These are phyloP conservation scores for Hamamelis virginiana DNA, from an alignment of 164 flowering plant genomes.

Conservation along the genomic window DNA sequence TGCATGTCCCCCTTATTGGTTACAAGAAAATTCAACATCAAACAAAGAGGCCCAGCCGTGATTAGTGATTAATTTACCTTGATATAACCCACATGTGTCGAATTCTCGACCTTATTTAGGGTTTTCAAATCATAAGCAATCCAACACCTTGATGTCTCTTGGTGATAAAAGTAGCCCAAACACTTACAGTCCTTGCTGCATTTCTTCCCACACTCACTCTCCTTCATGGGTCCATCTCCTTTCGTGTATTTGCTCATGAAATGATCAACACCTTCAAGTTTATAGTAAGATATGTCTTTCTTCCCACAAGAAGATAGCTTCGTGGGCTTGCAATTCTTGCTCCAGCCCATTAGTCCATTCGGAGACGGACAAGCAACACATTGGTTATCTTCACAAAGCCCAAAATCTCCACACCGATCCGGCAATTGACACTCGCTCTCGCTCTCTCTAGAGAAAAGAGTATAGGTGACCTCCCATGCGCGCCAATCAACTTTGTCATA, in stretches of 20 bases:
- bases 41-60: neutral
- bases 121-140: constrained; percentile 45
- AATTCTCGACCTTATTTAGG: constrained; percentile 25
- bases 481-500: constrained; percentile 2
- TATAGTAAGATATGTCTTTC: constrained; percentile 28
- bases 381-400: constrained; percentile 38
- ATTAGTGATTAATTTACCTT: constrained; percentile 26
- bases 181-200: constrained; percentile 58
- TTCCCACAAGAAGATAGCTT: constrained; percentile 18
- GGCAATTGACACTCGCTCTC: constrained; percentile 35
- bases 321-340: constrained; percentile 27
- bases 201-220: constrained; percentile 27
- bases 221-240: constrained; percentile 29
- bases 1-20: too few relatives aligned
- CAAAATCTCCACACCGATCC: constrained; percentile 32
- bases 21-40: too few relatives aligned
- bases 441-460: constrained; percentile 15
- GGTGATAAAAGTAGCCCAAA: constrained; percentile 42
- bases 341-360: constrained; percentile 40
- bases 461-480: constrained; percentile 30
- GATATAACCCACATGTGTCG: constrained; percentile 35
- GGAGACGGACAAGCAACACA: constrained; percentile 45
- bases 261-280: constrained; percentile 48
- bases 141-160: constrained; percentile 36
- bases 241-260: constrained; percentile 30